Percentiles rank a stretch among this genome's conserved stretches.
Evolutionary conservation across 139 green algal species (phyloP).

Genomic region (Astrephomene gubernaculifera): DNA sequence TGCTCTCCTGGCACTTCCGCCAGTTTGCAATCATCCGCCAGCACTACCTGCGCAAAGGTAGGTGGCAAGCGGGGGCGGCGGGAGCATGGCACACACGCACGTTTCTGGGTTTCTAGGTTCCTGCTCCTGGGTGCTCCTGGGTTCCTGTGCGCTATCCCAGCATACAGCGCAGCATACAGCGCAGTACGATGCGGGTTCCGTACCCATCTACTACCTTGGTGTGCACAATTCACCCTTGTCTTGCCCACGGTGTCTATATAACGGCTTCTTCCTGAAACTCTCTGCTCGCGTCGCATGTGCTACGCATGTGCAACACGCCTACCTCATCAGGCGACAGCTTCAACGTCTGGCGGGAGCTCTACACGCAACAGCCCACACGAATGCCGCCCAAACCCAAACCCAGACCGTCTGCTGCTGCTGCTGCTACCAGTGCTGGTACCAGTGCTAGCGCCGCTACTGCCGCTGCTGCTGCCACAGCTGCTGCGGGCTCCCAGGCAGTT

Average conservation of each 20-base stretch:
- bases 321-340: constrained; percentile 35
- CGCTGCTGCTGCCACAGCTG: too few species aligned
- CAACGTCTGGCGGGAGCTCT: constrained; percentile 50
- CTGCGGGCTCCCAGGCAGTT: too few species aligned
- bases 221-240: background rate
- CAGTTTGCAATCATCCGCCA: constrained; percentile 56
- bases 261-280: too few species aligned
- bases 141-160: background rate
- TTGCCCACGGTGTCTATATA: too few species aligned
- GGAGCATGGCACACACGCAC: background rate
- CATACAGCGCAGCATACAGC: background rate
- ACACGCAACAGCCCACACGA: constrained; percentile 9
- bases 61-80: background rate
- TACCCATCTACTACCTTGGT: background rate
- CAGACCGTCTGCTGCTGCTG: too few species aligned
- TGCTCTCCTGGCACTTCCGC: constrained; percentile 55
- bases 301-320: background rate
- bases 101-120: background rate
- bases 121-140: background rate
- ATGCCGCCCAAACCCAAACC: too few species aligned
- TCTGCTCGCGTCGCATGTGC: too few species aligned
- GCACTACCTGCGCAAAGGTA: constrained; percentile 60
- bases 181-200: background rate
- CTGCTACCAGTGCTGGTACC: too few species aligned
- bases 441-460: too few species aligned